Evolutionary conservation across 148 eudicot genomes (phyloP).

Genomic region (Selenicereus undatus): DNA sequence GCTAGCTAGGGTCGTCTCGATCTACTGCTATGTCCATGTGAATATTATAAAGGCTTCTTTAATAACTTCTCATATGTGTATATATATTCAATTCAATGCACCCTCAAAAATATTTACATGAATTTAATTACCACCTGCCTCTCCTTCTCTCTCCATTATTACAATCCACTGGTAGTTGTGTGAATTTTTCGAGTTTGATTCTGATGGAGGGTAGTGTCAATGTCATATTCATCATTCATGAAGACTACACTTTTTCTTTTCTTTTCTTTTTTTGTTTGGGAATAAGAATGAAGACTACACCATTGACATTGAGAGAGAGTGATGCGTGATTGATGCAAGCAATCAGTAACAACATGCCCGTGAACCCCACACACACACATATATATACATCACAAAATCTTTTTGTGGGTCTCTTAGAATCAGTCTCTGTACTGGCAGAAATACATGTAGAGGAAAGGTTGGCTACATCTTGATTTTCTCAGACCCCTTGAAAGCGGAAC

Average conservation of each 20-base stretch:
- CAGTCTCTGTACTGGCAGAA: too few relatives aligned
- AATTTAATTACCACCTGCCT: neutral
- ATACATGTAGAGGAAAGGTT: too few relatives aligned
- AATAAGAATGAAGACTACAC: too few relatives aligned
- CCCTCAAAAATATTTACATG: constrained; percentile 10
- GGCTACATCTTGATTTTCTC: too few relatives aligned
- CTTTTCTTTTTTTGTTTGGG: too few relatives aligned
- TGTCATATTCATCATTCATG: neutral
- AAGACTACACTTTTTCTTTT: too few relatives aligned
- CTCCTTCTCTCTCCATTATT: neutral
- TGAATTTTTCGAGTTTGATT: neutral
- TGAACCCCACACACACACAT: neutral
- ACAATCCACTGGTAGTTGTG: neutral
- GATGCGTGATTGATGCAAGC: too few relatives aligned
- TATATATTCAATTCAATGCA: constrained; percentile 4
- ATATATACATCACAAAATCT: too few relatives aligned
- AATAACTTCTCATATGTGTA: neutral
- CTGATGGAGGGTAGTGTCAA: neutral
- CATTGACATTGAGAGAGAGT: too few relatives aligned
- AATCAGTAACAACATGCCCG: neutral
- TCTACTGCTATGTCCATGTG: constrained; percentile 27
- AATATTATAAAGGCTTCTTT: constrained; percentile 16
- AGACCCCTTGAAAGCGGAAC: too few relatives aligned
- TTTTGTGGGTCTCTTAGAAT: too few relatives aligned
- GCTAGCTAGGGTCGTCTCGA: neutral